A percentile compares a stretch with the other conserved stretches of the same genome.
Conservation (phyloP, 768 basidiomycete species). For the Lactarius tabidus region DNA sequence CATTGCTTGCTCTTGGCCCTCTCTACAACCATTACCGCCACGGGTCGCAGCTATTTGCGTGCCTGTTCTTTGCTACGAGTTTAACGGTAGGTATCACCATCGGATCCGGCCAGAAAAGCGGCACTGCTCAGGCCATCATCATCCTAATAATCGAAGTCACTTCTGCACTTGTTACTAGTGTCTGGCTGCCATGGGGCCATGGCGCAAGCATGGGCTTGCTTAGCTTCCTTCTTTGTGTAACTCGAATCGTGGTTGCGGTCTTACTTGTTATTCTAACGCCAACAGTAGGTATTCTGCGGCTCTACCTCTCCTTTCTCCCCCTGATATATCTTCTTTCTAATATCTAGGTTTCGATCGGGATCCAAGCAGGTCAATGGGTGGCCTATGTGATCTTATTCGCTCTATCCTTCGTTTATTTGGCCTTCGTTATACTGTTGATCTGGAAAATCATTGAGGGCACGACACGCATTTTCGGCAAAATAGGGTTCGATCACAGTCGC, state of each 20-base stretch:
- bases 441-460: conserved; percentile 82
- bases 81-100: conserved; percentile 79
- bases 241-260: conserved; percentile 85
- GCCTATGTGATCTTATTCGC: conserved; percentile 90
- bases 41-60: conserved; percentile 85
- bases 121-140: conserved; percentile 87
- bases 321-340: conserved; percentile 18
- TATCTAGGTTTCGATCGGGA: conserved; percentile 74
- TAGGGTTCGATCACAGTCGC: conserved; percentile 81
- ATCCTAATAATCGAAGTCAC: conserved; percentile 86
- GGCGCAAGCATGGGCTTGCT: conserved; percentile 96
- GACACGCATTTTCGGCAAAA: conserved; percentile 69
- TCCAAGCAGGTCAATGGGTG: conserved; percentile 85
- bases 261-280: conserved; percentile 87
- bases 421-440: conserved; percentile 75
- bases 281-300: conserved; percentile 45
- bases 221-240: conserved; percentile 89
- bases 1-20: conserved; percentile 84
- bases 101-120: conserved; percentile 85
- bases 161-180: conserved; percentile 81
- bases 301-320: neutral
- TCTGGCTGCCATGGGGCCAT: conserved; percentile 96
- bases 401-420: conserved; percentile 73
- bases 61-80: conserved; percentile 76
- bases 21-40: conserved; percentile 94